These are phyloP conservation scores for Eutrema yunnanense DNA, from an alignment of 345 rosid genomes.

Conservation along the genomic window DNA sequence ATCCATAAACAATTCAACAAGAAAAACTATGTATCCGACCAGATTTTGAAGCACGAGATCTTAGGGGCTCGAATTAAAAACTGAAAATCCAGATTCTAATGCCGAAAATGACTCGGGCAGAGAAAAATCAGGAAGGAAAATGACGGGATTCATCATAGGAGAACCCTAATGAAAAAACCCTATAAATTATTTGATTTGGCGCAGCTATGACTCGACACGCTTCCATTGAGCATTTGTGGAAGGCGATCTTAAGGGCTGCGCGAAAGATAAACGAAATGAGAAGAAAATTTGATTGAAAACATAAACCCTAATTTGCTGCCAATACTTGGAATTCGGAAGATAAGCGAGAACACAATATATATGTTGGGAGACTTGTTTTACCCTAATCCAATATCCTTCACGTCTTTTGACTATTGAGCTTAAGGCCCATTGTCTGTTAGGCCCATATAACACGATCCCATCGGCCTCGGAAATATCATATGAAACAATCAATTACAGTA, in stretches of 20 bases:
- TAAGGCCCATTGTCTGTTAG: background rate
- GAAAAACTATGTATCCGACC: slow-evolving; percentile 5
- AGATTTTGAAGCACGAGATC: slow-evolving; percentile 5
- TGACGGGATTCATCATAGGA: background rate
- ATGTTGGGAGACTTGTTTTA: slow-evolving; percentile 7
- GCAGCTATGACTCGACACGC: slow-evolving; percentile 39
- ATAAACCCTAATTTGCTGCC: background rate
- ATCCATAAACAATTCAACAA: background rate
- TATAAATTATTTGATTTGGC: slow-evolving; percentile 4
- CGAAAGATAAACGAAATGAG: background rate
- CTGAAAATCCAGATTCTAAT: slow-evolving; percentile 13
- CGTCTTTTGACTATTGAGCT: background rate
- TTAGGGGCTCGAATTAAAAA: background rate
- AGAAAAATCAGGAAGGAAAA: slow-evolving; percentile 4
- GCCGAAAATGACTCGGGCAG: background rate
- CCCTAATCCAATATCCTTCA: background rate
- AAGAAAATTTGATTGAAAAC: too few relatives aligned
- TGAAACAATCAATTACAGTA: too few relatives aligned
- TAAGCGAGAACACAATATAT: background rate
- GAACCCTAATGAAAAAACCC: slow-evolving; percentile 25
- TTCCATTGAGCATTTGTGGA: slow-evolving; percentile 30
- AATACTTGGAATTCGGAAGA: too few relatives aligned
- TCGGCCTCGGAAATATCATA: too few relatives aligned
- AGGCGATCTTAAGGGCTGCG: slow-evolving; percentile 41
- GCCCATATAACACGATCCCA: background rate